A percentile compares a stretch with the other conserved stretches of the same genome.
Evolutionary conservation across 2,329 filamentous ascomycete genomes (phyloP).

Genomic region (Hypoxylon sp.): DNA sequence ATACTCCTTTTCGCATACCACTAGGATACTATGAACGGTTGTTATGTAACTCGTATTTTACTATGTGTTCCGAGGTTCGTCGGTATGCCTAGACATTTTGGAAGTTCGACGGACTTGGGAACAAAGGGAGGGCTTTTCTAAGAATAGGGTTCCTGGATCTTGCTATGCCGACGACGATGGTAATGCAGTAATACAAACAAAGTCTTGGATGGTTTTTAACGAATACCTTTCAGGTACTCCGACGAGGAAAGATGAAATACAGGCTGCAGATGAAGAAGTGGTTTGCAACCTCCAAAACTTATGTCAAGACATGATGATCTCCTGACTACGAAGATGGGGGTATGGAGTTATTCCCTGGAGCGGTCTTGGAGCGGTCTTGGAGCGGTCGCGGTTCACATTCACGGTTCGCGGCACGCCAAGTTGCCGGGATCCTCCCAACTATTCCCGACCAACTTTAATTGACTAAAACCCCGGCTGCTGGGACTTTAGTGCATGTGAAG

Average conservation of each 20-base stretch:
- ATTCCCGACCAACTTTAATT: constrained; percentile 21
- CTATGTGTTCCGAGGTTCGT: constrained; percentile 28
- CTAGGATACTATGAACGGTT: constrained; percentile 8
- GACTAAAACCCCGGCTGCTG: constrained; percentile 3
- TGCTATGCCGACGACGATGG: constrained; percentile 30
- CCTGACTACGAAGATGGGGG: too few relatives aligned
- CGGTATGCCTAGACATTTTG: constrained; percentile 24
- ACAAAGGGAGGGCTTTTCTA: constrained; percentile 7
- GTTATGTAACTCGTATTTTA: constrained; percentile 5
- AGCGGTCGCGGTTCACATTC: constrained; percentile 33
- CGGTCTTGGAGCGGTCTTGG: too few relatives aligned
- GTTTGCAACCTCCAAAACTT: constrained; percentile 6
- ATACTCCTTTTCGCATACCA: constrained; percentile 29
- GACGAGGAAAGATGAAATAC: constrained; percentile 6
- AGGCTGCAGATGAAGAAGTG: not conserved
- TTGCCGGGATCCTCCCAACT: constrained; percentile 31
- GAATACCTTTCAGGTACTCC: constrained; percentile 8
- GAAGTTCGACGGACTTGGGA: constrained; percentile 12
- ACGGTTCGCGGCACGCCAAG: constrained; percentile 15
- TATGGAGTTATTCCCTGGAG: constrained; percentile 22
- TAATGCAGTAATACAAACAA: constrained; percentile 5
- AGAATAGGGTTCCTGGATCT: constrained; percentile 7
- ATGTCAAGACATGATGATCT: not conserved
- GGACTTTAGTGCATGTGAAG: constrained; percentile 37
- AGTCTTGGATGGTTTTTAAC: constrained; percentile 13